These are phyloP conservation scores for Seiridium unicorne DNA, from an alignment of 2,329 filamentous ascomycete species.

Conservation along the genomic window DNA sequence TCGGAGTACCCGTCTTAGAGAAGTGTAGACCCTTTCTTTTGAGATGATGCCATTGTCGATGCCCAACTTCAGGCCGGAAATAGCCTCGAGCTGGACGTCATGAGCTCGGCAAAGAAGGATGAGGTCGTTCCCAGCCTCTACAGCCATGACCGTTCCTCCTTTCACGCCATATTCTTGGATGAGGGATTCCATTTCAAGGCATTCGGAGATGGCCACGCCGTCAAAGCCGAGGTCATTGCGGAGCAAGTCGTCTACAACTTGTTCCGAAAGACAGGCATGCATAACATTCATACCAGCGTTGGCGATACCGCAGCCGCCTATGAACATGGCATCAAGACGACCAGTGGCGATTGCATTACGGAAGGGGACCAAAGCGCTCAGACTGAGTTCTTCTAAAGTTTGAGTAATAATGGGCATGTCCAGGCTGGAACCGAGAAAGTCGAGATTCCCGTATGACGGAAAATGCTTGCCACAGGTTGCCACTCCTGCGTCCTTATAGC, in stretches of 20 bases:
- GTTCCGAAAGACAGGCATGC: conserved; percentile 89
- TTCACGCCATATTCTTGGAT: conserved; percentile 97
- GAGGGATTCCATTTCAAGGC: conserved; percentile 92
- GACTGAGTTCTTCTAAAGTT: conserved; percentile 84
- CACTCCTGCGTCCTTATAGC: conserved; percentile 87
- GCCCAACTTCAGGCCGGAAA: conserved; percentile 84
- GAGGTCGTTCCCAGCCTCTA: conserved; percentile 92
- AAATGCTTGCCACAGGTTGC: conserved; percentile 95
- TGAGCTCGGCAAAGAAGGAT: conserved; percentile 86
- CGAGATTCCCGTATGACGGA: conserved; percentile 91
- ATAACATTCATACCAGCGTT: conserved; percentile 92
- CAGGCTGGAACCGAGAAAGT: conserved; percentile 85
- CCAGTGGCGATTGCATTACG: conserved; percentile 85
- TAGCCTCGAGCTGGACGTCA: conserved; percentile 85
- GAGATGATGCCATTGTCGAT: conserved; percentile 89
- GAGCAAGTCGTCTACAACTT: conserved; percentile 86
- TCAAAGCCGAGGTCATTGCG: conserved; percentile 87
- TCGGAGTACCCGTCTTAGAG: conserved; percentile 72
- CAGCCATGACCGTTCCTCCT: conserved; percentile 94
- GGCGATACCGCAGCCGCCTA: conserved; percentile 89
- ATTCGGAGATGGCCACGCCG: conserved; percentile 92
- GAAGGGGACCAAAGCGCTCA: conserved; percentile 91
- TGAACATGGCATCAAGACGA: conserved; percentile 86
- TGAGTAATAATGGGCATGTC: conserved; percentile 96
- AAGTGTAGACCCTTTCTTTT: conserved; percentile 75